phyloP scores from a whole-genome alignment of 2,329 filamentous ascomycete genomes.

The Fusarium xyrophilum region DNA sequence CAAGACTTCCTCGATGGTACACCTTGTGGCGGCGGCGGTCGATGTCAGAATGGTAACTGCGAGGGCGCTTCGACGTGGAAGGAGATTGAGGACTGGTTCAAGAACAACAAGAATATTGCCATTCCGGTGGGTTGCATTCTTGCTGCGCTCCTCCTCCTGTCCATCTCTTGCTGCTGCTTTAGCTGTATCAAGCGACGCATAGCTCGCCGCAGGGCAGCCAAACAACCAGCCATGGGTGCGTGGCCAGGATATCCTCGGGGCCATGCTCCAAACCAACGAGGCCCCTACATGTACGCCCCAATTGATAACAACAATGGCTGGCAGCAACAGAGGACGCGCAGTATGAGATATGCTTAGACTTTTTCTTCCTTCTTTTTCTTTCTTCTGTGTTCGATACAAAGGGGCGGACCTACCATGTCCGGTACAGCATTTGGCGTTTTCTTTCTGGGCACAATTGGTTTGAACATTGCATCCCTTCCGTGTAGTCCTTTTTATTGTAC shows the following conservation, averaged over 20 bases:
- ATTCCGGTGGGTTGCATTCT: conserved; percentile 79
- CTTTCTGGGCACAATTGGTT: conserved; percentile 7
- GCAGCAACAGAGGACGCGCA: conserved; percentile 31
- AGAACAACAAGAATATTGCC: conserved; percentile 77
- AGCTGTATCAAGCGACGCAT: conserved; percentile 50
- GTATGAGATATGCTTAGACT: conserved; percentile 44
- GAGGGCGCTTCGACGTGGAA: conserved; percentile 71
- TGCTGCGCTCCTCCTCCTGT: conserved; percentile 74
- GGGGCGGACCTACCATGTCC: not conserved
- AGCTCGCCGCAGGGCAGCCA: conserved; percentile 36
- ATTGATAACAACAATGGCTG: conserved; percentile 29
- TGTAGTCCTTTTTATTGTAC: not conserved
- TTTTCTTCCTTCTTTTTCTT: not conserved
- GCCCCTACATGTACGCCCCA: conserved; percentile 35
- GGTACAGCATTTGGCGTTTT: conserved; percentile 38
- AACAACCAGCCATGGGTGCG: conserved; percentile 37
- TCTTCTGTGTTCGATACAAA: not conserved
- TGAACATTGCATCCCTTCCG: not conserved
- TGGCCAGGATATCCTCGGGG: conserved; percentile 37
- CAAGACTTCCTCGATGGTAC: conserved; percentile 97
- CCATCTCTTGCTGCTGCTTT: conserved; percentile 71
- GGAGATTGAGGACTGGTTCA: conserved; percentile 78
- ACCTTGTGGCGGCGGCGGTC: conserved; percentile 78
- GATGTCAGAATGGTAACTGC: conserved; percentile 80
- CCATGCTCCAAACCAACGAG: conserved; percentile 28